A percentile compares a stretch with the other conserved stretches of the same genome.
These are phyloP conservation scores for Amaranthus cruentus DNA, from an alignment of 148 eudicot genomes.

Conservation along the genomic window DNA sequence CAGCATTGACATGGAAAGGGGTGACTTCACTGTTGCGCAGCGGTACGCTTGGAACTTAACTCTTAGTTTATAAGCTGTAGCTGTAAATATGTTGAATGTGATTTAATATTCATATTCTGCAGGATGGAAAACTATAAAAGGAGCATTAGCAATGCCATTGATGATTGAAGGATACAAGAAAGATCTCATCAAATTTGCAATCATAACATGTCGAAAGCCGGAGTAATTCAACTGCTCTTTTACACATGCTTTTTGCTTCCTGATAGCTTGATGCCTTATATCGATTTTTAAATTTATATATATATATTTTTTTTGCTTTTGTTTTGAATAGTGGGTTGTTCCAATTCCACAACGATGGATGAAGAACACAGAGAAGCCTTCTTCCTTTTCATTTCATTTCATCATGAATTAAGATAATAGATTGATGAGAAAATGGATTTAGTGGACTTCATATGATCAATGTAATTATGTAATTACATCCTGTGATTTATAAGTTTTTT, in stretches of 20 bases:
- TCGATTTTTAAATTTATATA: too few species aligned
- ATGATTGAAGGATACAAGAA: constrained; percentile 91
- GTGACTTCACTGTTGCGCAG: constrained; percentile 63
- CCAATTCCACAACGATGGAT: neutral
- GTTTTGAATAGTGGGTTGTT: neutral
- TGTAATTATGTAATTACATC: too few species aligned
- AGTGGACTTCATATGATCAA: neutral
- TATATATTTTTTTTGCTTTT: too few species aligned
- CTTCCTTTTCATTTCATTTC: neutral
- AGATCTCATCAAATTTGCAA: constrained; percentile 79
- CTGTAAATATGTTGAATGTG: neutral
- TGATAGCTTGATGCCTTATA: too few species aligned
- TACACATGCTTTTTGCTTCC: neutral
- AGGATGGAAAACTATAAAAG: constrained; percentile 96
- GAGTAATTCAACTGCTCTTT: constrained; percentile 16
- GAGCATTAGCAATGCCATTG: constrained; percentile 89
- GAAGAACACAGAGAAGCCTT: constrained; percentile 2
- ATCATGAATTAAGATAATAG: neutral
- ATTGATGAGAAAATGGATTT: neutral
- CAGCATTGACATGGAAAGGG: constrained; percentile 94
- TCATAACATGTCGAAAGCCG: constrained; percentile 86
- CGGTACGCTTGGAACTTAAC: constrained; percentile 38
- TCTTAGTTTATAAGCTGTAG: neutral
- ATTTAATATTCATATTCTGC: constrained; percentile 1
- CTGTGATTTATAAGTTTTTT: too few species aligned